Base-by-base conservation (phyloP, 2,329 filamentous ascomycete genomes). In the Penicillium sp. region DNA sequence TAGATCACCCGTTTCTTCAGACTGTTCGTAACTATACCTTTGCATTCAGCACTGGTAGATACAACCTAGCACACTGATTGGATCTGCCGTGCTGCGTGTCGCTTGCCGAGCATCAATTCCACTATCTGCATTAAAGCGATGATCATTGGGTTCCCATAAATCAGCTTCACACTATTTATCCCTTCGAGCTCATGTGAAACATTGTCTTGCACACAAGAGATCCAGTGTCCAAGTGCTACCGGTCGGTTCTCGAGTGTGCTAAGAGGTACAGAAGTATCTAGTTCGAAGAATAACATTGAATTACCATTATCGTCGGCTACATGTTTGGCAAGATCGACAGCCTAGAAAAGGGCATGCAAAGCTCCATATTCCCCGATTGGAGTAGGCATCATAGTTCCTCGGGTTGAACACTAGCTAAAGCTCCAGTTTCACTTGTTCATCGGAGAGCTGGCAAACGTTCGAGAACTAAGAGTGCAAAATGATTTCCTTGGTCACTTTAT, bases 311-410 rank as follows among this genome's bases (percentile, higher is more conserved):
- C 7, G 2, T 34, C 11, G 18, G 18, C 16, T n/a, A 27, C 19
- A 32, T 52, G n/a, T 13, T 40, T 40, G 11, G 16, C 11, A 23
- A 40, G n/a, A n/a, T 5, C 2, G 13, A 26, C 13, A 8, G 34
- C 6, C 7, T 2, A 16, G 10, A 4, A 23, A n/a, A 30, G 14
- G n/a, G 14, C 18, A 26, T 23, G 10, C 7, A 41, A 9, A 42
- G n/a, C 41, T 61, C 55, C 60, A 36, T 30, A 18, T 42, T 38
- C 11, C 42, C 59, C 56, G 54, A 60, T 54, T 61, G 59, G 55
- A 42, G 39, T 36, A 36, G 6, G 14, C 41, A 23, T 6, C 39
- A 8, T 26, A 19, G n/a, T 10, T 16, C 14, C 7, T n/a, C 38
- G n/a, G n/a, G 16, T 35, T 29, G 23, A 35, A 32, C 4, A 18